These are phyloP conservation scores for Pestalotiopsis sp. DNA, from an alignment of 2,329 filamentous ascomycete species.

Conservation along the genomic window DNA sequence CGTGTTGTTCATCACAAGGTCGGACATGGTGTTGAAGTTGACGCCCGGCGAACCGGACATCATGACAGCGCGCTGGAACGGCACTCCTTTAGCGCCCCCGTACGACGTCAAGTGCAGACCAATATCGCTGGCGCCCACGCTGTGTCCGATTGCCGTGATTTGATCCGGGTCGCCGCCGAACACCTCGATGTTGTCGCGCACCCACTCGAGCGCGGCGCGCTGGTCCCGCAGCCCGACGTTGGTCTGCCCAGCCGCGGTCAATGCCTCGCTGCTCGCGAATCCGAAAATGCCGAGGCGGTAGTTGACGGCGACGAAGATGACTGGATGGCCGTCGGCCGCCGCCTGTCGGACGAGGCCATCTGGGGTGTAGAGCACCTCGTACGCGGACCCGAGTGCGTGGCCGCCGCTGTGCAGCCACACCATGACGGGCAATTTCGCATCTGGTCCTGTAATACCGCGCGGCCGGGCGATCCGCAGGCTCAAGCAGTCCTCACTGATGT, in stretches of 20 bases:
- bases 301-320: slow-evolving; percentile 1
- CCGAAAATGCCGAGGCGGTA: slow-evolving; percentile 4
- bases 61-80: slow-evolving; percentile 33
- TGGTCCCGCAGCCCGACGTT: slow-evolving; percentile 35
- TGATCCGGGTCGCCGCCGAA: slow-evolving; percentile 20
- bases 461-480: slow-evolving; percentile 22
- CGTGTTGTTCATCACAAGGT: slow-evolving; percentile 26
- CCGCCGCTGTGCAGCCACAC: slow-evolving; percentile 27
- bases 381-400: not conserved
- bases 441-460: slow-evolving; percentile 4
- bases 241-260: slow-evolving; percentile 24
- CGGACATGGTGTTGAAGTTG: slow-evolving; percentile 31
- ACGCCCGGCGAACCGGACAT: slow-evolving; percentile 31
- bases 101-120: slow-evolving; percentile 22
- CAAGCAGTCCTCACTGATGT: not conserved
- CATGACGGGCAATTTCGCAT: slow-evolving; percentile 23
- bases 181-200: slow-evolving; percentile 19
- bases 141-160: slow-evolving; percentile 32
- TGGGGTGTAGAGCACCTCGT: not conserved
- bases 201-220: slow-evolving; percentile 31
- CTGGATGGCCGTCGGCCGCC: not conserved
- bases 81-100: slow-evolving; percentile 24
- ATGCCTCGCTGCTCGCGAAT: slow-evolving; percentile 10
- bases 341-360: not conserved
- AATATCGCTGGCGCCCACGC: slow-evolving; percentile 26